phyloP scores from a whole-genome alignment of 176 grass and related monocot genomes.

The Aegilops umbellulata region DNA sequence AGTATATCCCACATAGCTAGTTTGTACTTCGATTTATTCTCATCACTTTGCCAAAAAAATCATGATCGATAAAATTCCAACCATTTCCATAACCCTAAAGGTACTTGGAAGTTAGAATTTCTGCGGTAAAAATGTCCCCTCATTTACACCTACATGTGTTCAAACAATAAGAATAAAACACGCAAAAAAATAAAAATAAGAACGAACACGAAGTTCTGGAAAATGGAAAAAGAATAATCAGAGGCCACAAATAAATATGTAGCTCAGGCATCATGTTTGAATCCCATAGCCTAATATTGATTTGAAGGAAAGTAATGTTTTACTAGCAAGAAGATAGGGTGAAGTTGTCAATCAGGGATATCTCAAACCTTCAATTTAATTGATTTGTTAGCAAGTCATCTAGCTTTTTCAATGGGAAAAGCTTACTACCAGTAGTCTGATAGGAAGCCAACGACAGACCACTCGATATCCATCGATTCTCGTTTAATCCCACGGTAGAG shows the following conservation, averaged over 20 bases:
- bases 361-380: conserved; percentile 15
- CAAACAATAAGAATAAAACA: conserved; percentile 3
- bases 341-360: conserved; percentile 23
- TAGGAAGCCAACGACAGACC: too few species aligned
- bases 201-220: conserved; percentile 14
- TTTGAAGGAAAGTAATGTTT: conserved; percentile 27
- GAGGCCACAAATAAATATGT: conserved; percentile 25
- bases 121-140: background rate
- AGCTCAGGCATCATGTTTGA: conserved; percentile 35
- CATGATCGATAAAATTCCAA: too few species aligned
- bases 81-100: too few species aligned
- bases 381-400: conserved; percentile 26
- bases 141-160: conserved; percentile 3
- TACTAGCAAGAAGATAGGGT: conserved; percentile 16
- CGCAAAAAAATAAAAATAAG: too few species aligned
- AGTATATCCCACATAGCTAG: too few species aligned
- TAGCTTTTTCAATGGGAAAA: background rate
- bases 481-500: too few species aligned
- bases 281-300: conserved; percentile 15
- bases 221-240: conserved; percentile 14
- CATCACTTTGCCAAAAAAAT: too few species aligned
- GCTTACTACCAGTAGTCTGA: too few species aligned
- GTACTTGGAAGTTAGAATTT: background rate
- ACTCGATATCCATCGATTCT: too few species aligned
- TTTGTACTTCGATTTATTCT: too few species aligned